These are phyloP conservation scores for Candida wancherniae DNA, from an alignment of 805 yeast species.

Conservation along the genomic window DNA sequence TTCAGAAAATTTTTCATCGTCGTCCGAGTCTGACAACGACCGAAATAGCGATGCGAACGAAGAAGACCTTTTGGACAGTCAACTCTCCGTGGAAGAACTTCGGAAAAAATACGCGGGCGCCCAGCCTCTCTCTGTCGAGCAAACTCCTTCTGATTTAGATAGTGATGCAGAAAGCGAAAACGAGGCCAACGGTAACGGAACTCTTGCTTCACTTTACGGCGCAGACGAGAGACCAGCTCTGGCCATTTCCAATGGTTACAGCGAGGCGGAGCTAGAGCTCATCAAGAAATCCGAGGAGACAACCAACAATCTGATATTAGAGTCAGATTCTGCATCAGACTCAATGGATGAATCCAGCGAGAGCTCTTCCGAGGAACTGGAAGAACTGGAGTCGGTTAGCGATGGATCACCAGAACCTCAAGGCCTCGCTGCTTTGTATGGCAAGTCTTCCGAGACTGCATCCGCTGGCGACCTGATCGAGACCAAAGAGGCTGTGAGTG, in stretches of 20 bases:
- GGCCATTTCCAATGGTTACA: constrained; percentile 24
- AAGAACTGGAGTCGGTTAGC: too few relatives aligned
- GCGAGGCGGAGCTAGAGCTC: constrained; percentile 29
- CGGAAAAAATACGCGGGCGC: constrained; percentile 51
- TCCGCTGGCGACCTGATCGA: constrained; percentile 5
- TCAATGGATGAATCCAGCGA: constrained; percentile 14
- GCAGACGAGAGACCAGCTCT: too few relatives aligned
- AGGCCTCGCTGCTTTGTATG: constrained; percentile 5
- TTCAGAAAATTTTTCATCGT: constrained; percentile 17
- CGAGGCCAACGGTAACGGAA: constrained; percentile 1
- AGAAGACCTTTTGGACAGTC: constrained; percentile 39
- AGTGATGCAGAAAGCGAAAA: constrained; percentile 8
- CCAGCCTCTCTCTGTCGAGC: constrained; percentile 14
- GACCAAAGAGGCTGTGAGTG: constrained; percentile 8
- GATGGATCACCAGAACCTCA: too few relatives aligned
- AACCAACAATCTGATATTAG: constrained; percentile 16
- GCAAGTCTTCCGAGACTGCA: constrained; percentile 2
- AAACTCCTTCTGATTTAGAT: constrained; percentile 15
- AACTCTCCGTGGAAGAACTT: constrained; percentile 52
- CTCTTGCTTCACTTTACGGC: constrained; percentile 34
- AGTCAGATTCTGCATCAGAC: constrained; percentile 17
- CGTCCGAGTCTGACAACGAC: constrained; percentile 19
- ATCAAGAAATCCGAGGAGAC: constrained; percentile 19
- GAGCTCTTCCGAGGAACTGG: constrained; percentile 8
- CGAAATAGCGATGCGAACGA: constrained; percentile 13